A percentile compares a stretch with the other conserved stretches of the same genome.
These are phyloP conservation scores for Sphagnum magellanicum DNA, from an alignment of 228 moss, liverwort and hornwort species.

Conservation along the genomic window DNA sequence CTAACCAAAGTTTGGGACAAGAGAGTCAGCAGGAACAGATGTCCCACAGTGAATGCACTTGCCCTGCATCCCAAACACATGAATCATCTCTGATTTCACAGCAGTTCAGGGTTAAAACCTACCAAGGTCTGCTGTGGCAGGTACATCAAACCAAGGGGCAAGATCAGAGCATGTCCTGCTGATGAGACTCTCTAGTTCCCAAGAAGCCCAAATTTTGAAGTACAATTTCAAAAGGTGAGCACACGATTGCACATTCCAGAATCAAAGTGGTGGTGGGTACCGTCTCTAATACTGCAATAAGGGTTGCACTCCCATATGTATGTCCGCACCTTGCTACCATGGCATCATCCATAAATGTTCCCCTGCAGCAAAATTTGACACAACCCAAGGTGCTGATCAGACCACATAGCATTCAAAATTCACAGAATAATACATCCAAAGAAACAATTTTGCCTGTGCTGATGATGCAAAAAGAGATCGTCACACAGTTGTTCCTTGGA, in stretches of 20 bases:
- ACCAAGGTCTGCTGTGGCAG: background rate
- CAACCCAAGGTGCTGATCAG: background rate
- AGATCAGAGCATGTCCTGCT: background rate
- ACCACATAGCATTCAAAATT: background rate
- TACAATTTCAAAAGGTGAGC: no score
- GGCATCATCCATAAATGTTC: slow-evolving; percentile 51
- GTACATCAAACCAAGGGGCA: no score
- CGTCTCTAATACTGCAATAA: slow-evolving; percentile 31
- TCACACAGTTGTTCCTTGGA: no score
- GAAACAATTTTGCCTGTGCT: background rate
- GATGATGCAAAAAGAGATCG: no score
- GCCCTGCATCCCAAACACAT: slow-evolving; percentile 17
- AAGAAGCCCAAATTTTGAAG: background rate
- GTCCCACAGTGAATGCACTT: slow-evolving; percentile 39
- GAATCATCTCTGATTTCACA: no score
- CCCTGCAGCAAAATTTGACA: slow-evolving; percentile 22
- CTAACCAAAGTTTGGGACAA: slow-evolving; percentile 57
- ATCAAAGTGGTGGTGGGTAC: slow-evolving; percentile 11
- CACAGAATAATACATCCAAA: background rate
- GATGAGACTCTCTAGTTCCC: background rate
- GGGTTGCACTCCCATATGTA: slow-evolving; percentile 41
- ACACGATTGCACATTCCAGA: no score
- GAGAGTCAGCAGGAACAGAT: slow-evolving; percentile 22
- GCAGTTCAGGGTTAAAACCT: no score
- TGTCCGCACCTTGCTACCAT: slow-evolving; percentile 63